phyloP scores from a whole-genome alignment of 176 grass and related monocot species.

The Aegilops umbellulata region DNA sequence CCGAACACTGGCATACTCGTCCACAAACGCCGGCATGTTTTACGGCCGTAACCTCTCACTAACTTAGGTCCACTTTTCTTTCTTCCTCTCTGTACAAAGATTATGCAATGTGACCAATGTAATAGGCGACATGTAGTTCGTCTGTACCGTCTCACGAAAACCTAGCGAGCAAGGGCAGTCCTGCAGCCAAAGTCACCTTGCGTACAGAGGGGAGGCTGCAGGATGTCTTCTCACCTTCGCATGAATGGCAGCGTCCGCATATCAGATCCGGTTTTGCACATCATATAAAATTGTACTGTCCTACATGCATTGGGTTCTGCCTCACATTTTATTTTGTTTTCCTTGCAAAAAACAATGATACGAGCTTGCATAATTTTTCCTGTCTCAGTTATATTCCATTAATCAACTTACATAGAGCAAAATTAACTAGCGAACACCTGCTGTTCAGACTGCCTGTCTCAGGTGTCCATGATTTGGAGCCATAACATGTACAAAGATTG shows the following conservation, averaged over 20 bases:
- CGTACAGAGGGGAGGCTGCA: neutral
- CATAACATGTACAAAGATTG: neutral
- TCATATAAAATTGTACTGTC: neutral
- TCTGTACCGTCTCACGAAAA: neutral
- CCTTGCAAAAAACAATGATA: neutral
- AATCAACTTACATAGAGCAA: neutral
- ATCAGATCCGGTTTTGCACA: neutral
- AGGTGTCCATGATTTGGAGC: neutral
- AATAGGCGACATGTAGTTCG: neutral
- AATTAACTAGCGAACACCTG: neutral
- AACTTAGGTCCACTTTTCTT: neutral
- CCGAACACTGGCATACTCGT: too few species aligned
- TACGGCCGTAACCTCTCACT: neutral
- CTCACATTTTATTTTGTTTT: neutral
- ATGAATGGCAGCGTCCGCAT: neutral
- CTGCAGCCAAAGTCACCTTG: neutral
- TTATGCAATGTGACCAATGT: neutral
- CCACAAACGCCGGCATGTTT: neutral
- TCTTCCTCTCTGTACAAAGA: neutral
- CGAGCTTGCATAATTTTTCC: neutral
- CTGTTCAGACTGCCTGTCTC: neutral
- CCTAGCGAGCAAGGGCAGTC: neutral
- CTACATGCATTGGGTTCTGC: neutral
- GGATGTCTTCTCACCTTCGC: neutral
- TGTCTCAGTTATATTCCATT: neutral